Evolutionary conservation across 1,284 basidiomycete genomes (phyloP).

Genomic region (Kwoniella shivajii): DNA sequence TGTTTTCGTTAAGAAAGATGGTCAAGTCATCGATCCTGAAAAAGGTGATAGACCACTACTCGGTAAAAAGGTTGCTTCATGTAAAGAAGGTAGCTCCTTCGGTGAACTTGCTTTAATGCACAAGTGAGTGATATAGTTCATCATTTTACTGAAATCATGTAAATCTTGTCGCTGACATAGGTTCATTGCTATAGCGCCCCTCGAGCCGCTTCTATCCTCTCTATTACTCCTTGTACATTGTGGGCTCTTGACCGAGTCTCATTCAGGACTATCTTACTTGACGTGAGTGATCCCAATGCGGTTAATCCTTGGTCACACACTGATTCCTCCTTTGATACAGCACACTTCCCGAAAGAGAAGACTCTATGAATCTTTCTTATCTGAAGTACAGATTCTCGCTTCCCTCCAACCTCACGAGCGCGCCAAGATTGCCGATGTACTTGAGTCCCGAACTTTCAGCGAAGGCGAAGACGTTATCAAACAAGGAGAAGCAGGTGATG

Average conservation of each 20-base stretch:
- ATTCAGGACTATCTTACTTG: constrained; percentile 96
- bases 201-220: constrained; percentile 88
- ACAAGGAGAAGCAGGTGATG: constrained; percentile 93
- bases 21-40: constrained; percentile 56
- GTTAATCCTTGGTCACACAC: constrained; percentile 15
- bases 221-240: constrained; percentile 78
- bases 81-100: constrained; percentile 83
- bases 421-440: constrained; percentile 95
- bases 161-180: not conserved
- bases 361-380: constrained; percentile 94
- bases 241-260: constrained; percentile 97
- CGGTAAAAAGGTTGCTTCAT: constrained; percentile 82
- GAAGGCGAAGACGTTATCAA: constrained; percentile 84
- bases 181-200: constrained; percentile 64
- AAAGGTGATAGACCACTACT: constrained; percentile 60
- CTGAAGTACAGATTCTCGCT: constrained; percentile 84
- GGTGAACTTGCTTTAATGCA: constrained; percentile 99
- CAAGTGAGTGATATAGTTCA: constrained; percentile 59
- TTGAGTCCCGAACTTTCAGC: constrained; percentile 78
- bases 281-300: constrained; percentile 50
- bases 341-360: constrained; percentile 80
- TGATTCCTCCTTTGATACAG: constrained; percentile 17
- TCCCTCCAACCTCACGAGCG: constrained; percentile 83
- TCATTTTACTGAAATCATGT: not conserved
- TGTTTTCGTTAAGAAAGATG: constrained; percentile 71